These are phyloP conservation scores for Acidiella bohemica DNA, from an alignment of 495 filamentous ascomycete genomes.

Conservation along the genomic window DNA sequence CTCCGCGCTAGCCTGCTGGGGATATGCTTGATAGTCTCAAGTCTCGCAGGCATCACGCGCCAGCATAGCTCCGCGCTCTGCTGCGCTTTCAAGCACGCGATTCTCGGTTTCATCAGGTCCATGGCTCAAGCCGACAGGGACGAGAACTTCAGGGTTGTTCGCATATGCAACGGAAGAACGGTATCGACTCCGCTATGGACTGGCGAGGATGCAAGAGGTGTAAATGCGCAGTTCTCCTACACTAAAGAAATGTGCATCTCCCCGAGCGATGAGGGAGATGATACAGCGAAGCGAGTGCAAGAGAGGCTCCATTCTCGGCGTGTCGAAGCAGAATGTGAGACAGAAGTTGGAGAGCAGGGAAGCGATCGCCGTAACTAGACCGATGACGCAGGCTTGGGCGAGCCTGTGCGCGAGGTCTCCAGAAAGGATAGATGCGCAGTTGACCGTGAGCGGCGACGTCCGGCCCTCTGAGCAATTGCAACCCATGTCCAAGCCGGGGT, in stretches of 20 bases:
- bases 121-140: constrained; percentile 25
- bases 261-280: constrained; percentile 21
- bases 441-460: no score
- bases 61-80: constrained; percentile 23
- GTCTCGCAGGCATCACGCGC: constrained; percentile 22
- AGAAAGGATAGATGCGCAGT: no score
- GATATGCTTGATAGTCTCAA: constrained; percentile 21
- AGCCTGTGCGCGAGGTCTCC: constrained; percentile 10
- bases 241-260: constrained; percentile 16
- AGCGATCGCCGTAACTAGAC: background rate
- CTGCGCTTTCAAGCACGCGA: constrained; percentile 29
- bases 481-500: no score
- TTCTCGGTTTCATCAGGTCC: constrained; percentile 27
- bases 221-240: constrained; percentile 18
- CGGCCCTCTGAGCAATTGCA: no score
- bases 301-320: constrained; percentile 39
- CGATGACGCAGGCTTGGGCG: constrained; percentile 3
- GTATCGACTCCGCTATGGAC: constrained; percentile 57
- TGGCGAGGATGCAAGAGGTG: constrained; percentile 43
- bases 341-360: constrained; percentile 5
- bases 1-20: constrained; percentile 24
- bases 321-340: constrained; percentile 18
- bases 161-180: constrained; percentile 30
- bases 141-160: constrained; percentile 24
- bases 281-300: constrained; percentile 19